Conservation (phyloP, 768 basidiomycete species). For the Phanerochaete carnosa region DNA sequence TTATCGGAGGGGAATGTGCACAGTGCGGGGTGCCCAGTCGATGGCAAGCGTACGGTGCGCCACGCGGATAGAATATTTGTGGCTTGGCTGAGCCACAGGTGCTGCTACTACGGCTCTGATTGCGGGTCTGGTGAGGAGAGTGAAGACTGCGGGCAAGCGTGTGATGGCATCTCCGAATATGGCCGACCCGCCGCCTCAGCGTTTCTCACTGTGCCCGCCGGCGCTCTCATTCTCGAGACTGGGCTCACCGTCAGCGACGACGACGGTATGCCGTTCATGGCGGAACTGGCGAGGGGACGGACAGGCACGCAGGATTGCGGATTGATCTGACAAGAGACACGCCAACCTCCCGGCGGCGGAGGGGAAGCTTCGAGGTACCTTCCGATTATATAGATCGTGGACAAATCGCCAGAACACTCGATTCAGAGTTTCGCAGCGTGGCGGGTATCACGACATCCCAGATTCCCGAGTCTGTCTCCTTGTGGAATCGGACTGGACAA, state of each 20-base stretch:
- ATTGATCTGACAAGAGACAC: background rate
- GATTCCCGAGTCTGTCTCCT: conserved; percentile 6
- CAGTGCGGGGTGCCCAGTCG: background rate
- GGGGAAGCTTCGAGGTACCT: conserved; percentile 8
- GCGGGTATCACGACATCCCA: conserved; percentile 15
- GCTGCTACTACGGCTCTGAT: conserved; percentile 6
- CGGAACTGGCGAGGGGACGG: background rate
- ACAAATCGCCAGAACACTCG: conserved; percentile 15
- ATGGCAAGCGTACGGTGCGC: background rate
- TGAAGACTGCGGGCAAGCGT: conserved; percentile 8
- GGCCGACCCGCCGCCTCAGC: conserved; percentile 9
- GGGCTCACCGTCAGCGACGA: conserved; percentile 1
- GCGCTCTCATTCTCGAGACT: background rate
- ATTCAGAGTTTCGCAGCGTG: conserved; percentile 15
- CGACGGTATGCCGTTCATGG: background rate
- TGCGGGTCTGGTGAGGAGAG: conserved; percentile 11
- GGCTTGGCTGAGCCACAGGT: background rate
- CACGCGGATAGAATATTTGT: background rate
- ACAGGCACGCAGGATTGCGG: background rate
- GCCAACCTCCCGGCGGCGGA: conserved; percentile 5
- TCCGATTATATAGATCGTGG: conserved; percentile 16
- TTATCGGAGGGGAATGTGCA: background rate
- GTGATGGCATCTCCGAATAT: conserved; percentile 14
- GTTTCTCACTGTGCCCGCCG: background rate
- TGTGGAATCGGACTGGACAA: conserved; percentile 5